Evolutionary conservation across 116 monocot genomes (phyloP), one percentile per base, ranked within the genome.

Genomic region (Dioscorea cayenensis): DNA sequence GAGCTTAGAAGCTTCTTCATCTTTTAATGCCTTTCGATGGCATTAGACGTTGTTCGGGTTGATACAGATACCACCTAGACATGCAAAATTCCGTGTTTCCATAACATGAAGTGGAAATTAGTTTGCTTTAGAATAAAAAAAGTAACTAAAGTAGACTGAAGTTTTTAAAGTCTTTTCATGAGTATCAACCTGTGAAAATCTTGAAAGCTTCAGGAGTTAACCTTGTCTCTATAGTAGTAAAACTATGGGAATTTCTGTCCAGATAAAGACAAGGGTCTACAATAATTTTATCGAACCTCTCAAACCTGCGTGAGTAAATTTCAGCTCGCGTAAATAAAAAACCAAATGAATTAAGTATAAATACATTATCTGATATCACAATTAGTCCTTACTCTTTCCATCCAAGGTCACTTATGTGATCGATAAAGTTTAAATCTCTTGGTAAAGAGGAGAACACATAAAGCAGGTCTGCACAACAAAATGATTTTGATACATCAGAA

Each of bases 351-450:
- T 66, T 7, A 14, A 38, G 19, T n/a, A 51, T 10, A 50, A 14
- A 66, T 60, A 66, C 21, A 71, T 55, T 2, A 55, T 16, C 16
- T 16, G 55, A 55, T 55, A 55, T 55, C 55, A 18, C 19, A 50
- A 3, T 12, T 36, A 23, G 13, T 81, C 10, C 84, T 82, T 25
- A 94, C 94, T 88, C 88, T 82, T 94, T 94, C 94, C 94, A 94
- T 17, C 88, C 90, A 75, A 94, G 85, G 12, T 88, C 84, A 73
- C 88, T 90, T 19, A 88, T 90, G 72, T 90, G 90, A 80, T 94
- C 94, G 71, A 90, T 77, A 63, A 94, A 94, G 69, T 94, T 94
- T 19, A 90, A 72, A 70, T 88, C 76, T 69, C 90, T 87, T 36
- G 94, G 88, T 72, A 94, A 69, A 48, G 78, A 62, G 69, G 80